phyloP scores from a whole-genome alignment of 2,329 filamentous ascomycete genomes.

The Diaporthe sp. region DNA sequence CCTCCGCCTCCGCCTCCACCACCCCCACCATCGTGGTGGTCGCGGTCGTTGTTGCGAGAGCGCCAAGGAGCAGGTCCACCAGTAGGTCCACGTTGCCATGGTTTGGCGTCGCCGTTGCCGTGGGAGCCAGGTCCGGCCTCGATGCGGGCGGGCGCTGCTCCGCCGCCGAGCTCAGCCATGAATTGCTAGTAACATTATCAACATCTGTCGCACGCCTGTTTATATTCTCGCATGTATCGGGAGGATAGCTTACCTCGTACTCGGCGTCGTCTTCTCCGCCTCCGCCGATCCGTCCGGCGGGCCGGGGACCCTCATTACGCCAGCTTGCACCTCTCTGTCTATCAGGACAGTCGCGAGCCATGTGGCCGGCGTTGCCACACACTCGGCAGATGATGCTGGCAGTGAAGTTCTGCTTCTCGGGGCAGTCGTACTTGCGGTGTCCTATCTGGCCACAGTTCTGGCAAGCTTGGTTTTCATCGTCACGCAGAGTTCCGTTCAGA shows the following conservation, averaged over 20 bases:
- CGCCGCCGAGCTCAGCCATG: slow-evolving; percentile 93
- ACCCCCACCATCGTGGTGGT: slow-evolving; percentile 53
- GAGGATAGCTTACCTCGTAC: slow-evolving; percentile 81
- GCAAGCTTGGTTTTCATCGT: slow-evolving; percentile 99
- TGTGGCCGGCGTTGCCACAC: slow-evolving; percentile 97
- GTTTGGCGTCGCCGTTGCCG: slow-evolving; percentile 74
- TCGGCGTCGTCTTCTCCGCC: slow-evolving; percentile 82
- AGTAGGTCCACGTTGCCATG: slow-evolving; percentile 90
- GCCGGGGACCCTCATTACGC: slow-evolving; percentile 80
- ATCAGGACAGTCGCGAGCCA: slow-evolving; percentile 98
- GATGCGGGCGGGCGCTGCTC: slow-evolving; percentile 81
- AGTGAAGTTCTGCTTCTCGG: slow-evolving; percentile 98
- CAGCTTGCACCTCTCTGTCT: slow-evolving; percentile 90
- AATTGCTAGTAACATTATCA: slow-evolving; percentile 77
- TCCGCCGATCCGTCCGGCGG: slow-evolving; percentile 80
- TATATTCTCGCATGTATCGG: neutral
- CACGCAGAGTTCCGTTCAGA: slow-evolving; percentile 97
- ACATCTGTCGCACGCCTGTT: slow-evolving; percentile 45
- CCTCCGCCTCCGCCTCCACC: slow-evolving; percentile 54
- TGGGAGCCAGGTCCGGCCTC: slow-evolving; percentile 82
- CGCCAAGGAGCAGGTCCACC: slow-evolving; percentile 89
- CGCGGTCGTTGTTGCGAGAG: slow-evolving; percentile 66
- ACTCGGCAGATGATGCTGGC: slow-evolving; percentile 99
- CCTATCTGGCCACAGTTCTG: slow-evolving; percentile 99
- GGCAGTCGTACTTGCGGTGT: slow-evolving; percentile 98